Percentiles rank a stretch among this genome's conserved stretches.
Conservation (phyloP, 2,329 filamentous ascomycete species). For the Torrubiellomyces zombiae region DNA sequence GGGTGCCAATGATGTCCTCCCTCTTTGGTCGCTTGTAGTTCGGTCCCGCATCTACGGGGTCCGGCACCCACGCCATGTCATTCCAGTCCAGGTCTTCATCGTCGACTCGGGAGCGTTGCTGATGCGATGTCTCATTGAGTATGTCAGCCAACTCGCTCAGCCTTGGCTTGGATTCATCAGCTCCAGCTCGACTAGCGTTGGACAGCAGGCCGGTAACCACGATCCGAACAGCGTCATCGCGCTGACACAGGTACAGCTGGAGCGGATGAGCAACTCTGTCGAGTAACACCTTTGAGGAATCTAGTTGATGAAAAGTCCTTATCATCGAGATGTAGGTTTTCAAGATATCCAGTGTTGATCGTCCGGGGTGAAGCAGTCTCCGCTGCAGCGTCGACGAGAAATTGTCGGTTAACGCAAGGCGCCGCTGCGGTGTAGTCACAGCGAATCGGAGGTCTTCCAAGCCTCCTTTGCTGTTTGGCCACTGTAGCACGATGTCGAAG, state of each 20-base stretch:
- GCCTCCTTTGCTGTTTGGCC: slow-evolving; percentile 55
- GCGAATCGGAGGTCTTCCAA: slow-evolving; percentile 59
- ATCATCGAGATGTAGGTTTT: slow-evolving; percentile 69
- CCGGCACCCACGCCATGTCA: slow-evolving; percentile 85
- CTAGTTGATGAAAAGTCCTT: slow-evolving; percentile 56
- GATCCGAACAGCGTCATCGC: slow-evolving; percentile 62
- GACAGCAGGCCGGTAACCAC: slow-evolving; percentile 60
- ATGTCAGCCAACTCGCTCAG: slow-evolving; percentile 52
- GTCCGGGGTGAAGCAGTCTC: slow-evolving; percentile 56
- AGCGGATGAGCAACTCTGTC: slow-evolving; percentile 58
- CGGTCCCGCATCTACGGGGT: slow-evolving; percentile 81
- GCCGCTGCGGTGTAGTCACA: slow-evolving; percentile 49
- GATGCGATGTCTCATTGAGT: slow-evolving; percentile 43
- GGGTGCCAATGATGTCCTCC: slow-evolving; percentile 79
- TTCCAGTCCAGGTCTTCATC: slow-evolving; percentile 71
- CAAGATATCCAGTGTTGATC: slow-evolving; percentile 60
- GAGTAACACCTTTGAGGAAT: slow-evolving; percentile 61
- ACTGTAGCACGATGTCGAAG: slow-evolving; percentile 63
- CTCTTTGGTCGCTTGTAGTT: slow-evolving; percentile 82
- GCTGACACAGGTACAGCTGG: slow-evolving; percentile 58
- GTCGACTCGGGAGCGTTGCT: slow-evolving; percentile 33
- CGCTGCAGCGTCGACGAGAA: slow-evolving; percentile 51
- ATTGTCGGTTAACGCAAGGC: slow-evolving; percentile 50
- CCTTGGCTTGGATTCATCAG: slow-evolving; percentile 27
- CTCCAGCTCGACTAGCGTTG: slow-evolving; percentile 36